Base-by-base conservation (phyloP, 108 stramenopile genomes). In the Conticribra guillardii region DNA sequence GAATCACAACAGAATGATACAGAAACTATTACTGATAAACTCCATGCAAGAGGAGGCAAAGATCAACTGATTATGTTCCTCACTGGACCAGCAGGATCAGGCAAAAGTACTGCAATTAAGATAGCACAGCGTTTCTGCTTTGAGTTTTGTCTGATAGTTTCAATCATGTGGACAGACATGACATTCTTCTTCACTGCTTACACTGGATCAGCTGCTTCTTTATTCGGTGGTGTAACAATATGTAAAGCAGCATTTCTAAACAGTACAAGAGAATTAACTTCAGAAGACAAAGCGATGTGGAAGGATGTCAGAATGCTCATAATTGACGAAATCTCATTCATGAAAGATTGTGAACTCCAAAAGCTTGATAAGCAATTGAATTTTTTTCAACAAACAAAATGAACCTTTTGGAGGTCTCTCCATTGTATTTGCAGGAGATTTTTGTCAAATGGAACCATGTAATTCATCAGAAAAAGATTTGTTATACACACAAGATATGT, bases 121-220 rank as follows among this genome's bases (percentile, higher is more conserved):
- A 28, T 69, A 44, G 67, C 67, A 19, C 55, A 69, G 57, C 47
- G 46, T 22, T 69, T 58, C 49, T 69, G 67, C 26, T 58, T 58
- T 29, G 55, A 69, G 48, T 69, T 69, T 19, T 69, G 67, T 52
- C 55, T 28, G 23, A 46, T 46, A 32, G 15, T 47, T 23, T 18
- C 27, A 7, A 50, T 69, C 54, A 24, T 67, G 54, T 67, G 66
- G 66, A 41, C 2, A 1, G 66, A 67, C 19, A 44, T 21, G 15
- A 69, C 56, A 33, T 69, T 59, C 56, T 30, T 69, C n/a, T 69
- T 69, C 29, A 69, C 67, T 14, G 67, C 67, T 21, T 69, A 69
- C 45, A 69, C 67, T 14, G 67, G 67, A 2, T 57, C 67, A 7
- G 67, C 67, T 47, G 66, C 66, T 8, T 54, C 66, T 16, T 22